Conservation (phyloP, 2,329 filamentous ascomycete genomes). For the Endoconidiophora laricicola region DNA sequence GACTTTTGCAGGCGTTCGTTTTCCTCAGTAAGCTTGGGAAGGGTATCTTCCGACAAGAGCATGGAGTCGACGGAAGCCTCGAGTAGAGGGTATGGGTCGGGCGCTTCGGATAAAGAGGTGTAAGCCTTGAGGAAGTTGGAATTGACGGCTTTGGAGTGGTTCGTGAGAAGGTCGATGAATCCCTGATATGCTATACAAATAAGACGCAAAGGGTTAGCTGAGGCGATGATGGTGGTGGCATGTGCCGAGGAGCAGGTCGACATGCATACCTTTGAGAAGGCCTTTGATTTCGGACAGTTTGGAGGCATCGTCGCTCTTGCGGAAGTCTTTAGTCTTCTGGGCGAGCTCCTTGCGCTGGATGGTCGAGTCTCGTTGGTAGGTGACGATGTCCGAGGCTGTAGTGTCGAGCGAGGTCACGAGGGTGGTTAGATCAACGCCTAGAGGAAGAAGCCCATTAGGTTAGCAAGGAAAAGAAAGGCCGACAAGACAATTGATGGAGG, state of each 20-base stretch:
- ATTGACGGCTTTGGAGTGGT: conserved; percentile 87
- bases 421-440: conserved; percentile 73
- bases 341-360: conserved; percentile 92
- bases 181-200: conserved; percentile 64
- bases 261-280: conserved; percentile 55
- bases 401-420: conserved; percentile 76
- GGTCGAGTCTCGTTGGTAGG: conserved; percentile 86
- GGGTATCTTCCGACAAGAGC: conserved; percentile 76
- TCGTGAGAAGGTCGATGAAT: conserved; percentile 91
- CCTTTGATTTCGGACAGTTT: conserved; percentile 83
- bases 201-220: conserved; percentile 1
- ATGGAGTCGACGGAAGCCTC: conserved; percentile 84
- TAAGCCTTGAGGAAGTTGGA: conserved; percentile 88
- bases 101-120: conserved; percentile 82
- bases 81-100: conserved; percentile 87
- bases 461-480: conserved; percentile 6
- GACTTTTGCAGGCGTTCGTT: conserved; percentile 74
- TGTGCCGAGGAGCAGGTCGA: background rate
- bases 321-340: conserved; percentile 97
- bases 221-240: background rate
- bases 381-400: conserved; percentile 86
- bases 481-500: background rate
- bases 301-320: conserved; percentile 75
- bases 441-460: conserved; percentile 2
- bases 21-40: conserved; percentile 78